Evolutionary conservation across 306 rosid species (phyloP), one percentile per base, ranked within the genome.

Genomic region (Cyclanthera cordifolia): DNA sequence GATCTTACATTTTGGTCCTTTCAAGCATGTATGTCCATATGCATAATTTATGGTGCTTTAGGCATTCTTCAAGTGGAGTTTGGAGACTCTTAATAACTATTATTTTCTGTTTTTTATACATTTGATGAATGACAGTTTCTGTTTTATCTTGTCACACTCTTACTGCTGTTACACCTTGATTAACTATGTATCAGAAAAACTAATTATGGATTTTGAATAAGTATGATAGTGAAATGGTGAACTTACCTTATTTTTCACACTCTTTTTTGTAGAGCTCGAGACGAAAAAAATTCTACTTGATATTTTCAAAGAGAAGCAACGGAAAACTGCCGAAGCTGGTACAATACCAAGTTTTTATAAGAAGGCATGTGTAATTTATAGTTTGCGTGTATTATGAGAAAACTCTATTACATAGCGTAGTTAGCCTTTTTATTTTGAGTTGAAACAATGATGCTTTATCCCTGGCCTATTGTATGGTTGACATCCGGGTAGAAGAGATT

Each of bases 251-350:
- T 8, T 74, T 48, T 19, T 8, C 69, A 53, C 69, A 58, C 30
- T 45, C 5, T 23, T 24, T 49, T 58, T 48, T 84, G 84, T 83
- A 94, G 97, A 94, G 84, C 99, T 90, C 39, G 99, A 94, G 80
- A 94, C 97, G 17, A 94, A 94, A 76, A 85, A 94, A 83, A 94
- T 94, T 65, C 84, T 94, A 85, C 99, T 94, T 64, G 97, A 90
- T 61, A 94, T 94, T 83, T 94, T 94, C 70, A 94, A 94, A 75
- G 97, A 94, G 72, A 94, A 94, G 90, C 99, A 90, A 75, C 90
- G 88, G 78, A 94, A 82, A 81, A 83, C 83, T 57, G 90, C 95
- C 20, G 97, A 90, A 83, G 99, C 96, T 75, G 88, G 88, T 78
- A 76, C 88, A 56, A 90, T 94, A 73, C 99, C 99, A 27, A 90